These are phyloP conservation scores for Cercospora zeae-maydis DNA, from an alignment of 2,329 filamentous ascomycete species.

Conservation along the genomic window DNA sequence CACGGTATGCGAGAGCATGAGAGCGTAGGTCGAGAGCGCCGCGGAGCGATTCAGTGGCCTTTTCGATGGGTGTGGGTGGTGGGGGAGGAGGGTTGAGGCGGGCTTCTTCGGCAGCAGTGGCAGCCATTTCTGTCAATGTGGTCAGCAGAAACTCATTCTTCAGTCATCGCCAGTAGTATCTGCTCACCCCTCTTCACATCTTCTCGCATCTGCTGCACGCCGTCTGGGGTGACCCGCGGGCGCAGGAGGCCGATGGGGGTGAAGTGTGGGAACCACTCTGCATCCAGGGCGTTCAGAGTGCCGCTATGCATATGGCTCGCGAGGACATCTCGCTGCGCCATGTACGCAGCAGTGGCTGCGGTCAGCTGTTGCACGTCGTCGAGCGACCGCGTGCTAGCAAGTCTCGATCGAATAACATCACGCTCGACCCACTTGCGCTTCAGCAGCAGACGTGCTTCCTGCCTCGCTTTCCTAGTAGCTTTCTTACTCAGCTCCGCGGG, in stretches of 20 bases:
- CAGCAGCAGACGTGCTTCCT: constrained; percentile 20
- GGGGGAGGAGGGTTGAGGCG: neutral
- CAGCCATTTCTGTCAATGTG: neutral
- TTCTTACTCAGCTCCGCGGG: constrained; percentile 2
- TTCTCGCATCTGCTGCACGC: neutral
- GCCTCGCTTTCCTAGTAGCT: constrained; percentile 7
- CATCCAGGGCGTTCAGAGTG: constrained; percentile 25
- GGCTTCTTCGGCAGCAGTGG: neutral
- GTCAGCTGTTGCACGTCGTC: constrained; percentile 12
- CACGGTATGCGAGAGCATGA: constrained; percentile 11
- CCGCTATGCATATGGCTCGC: constrained; percentile 19
- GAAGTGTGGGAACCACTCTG: constrained; percentile 19
- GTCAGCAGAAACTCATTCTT: neutral
- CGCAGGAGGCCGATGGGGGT: neutral
- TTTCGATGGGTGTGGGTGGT: neutral
- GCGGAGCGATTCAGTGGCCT: constrained; percentile 11
- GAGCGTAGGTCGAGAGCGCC: constrained; percentile 10
- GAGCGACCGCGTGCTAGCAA: constrained; percentile 15
- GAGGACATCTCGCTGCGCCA: constrained; percentile 18
- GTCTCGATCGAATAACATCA: constrained; percentile 16
- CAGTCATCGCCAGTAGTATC: neutral
- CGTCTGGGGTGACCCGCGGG: constrained; percentile 15
- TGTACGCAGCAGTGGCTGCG: constrained; percentile 16
- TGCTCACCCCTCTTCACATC: neutral
- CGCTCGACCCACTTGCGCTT: constrained; percentile 24